Evolutionary conservation across 148 eudicot genomes (phyloP), one percentile per base, ranked within the genome.

Genomic region (Linanthus parryae): DNA sequence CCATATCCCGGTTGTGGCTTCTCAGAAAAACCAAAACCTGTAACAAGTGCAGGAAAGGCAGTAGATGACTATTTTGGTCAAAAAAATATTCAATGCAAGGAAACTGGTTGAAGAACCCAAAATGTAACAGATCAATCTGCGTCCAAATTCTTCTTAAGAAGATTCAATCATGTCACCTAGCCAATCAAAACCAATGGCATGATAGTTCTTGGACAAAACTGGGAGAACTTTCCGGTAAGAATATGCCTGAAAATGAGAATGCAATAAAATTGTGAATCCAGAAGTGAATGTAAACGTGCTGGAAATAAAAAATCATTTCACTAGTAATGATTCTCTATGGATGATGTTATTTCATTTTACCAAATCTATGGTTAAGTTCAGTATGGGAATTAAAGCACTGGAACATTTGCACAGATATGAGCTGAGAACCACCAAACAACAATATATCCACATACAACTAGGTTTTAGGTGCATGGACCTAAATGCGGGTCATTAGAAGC

Each of bases 1-100:
- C 96, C 99, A 67, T 94, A 75, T 35, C 76, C 79, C 43, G 88
- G 75, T 53, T 82, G 96, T 6, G 99, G 99, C 72, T 88, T 92
- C 36, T 92, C 99, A 2, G 99, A 92, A 75, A 84, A 92, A 39
- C 99, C 99, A 82, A 92, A 92, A 28, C 99, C 99, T 92, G 77
- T 44, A 62, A 52, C 19, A 30, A 36, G 20, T 23, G 34, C n/a
- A 60, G 28, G 29, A 6, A 43, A 19, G 12, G 19, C 6, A 8
- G 26, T 5, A 1, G 7, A 8, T 14, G 13, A 46, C 30, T 1
- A 46, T 26, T 24, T n/a, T n/a, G n/a, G n/a, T n/a, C n/a, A n/a
- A n/a, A n/a, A n/a, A 24, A 44, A 20, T 44, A 10, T 1, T 1
- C 24, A 44, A 21, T 0, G 48, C 1, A 1, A 25, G 16, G 28